A percentile compares a stretch with the other conserved stretches of the same genome.
Conservation (phyloP, 345 rosid genomes). For the Eucalyptus cladocalyx region DNA sequence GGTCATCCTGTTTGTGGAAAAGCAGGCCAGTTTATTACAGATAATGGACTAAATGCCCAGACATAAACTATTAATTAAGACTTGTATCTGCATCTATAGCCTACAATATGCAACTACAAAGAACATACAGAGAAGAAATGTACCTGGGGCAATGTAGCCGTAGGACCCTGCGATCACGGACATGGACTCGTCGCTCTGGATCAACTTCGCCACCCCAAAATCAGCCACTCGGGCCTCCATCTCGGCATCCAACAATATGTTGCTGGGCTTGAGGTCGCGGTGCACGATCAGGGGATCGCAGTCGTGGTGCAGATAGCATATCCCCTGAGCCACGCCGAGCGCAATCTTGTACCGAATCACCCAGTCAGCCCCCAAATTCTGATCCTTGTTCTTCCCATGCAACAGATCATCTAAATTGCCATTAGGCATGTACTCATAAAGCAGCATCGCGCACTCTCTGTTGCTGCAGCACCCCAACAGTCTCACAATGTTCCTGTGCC, state of each 20-base stretch:
- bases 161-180: constrained; percentile 97
- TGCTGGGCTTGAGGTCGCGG: constrained; percentile 89
- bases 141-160: constrained; percentile 99
- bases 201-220: constrained; percentile 92
- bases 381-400: constrained; percentile 65
- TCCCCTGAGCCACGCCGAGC: constrained; percentile 94
- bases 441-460: constrained; percentile 81
- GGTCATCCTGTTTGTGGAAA: neutral
- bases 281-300: constrained; percentile 94
- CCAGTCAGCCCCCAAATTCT: constrained; percentile 75
- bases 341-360: constrained; percentile 70
- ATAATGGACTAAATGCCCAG: neutral
- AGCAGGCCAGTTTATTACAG: neutral
- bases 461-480: constrained; percentile 88
- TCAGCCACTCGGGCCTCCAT: constrained; percentile 98
- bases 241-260: constrained; percentile 70
- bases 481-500: constrained; percentile 91
- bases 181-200: constrained; percentile 88
- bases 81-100: neutral
- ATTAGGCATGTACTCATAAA: constrained; percentile 92
- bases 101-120: neutral
- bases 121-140: neutral
- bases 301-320: constrained; percentile 93
- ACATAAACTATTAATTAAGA: neutral
- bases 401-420: constrained; percentile 77